These are phyloP conservation scores for Podila epigama DNA, from an alignment of 192 early-diverging fungal species.

Conservation along the genomic window DNA sequence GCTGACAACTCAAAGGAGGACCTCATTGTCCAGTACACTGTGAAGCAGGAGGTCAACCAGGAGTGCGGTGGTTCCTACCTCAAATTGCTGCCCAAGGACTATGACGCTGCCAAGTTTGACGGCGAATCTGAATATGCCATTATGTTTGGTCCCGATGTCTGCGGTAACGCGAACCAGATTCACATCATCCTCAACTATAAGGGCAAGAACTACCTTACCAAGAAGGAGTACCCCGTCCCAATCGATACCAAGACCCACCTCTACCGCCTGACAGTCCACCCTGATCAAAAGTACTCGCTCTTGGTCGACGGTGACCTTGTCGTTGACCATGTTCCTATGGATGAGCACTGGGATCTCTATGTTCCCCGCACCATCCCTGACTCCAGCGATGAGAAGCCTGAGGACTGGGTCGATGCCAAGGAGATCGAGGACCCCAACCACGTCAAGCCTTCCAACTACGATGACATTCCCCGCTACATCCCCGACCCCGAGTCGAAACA, in stretches of 20 bases:
- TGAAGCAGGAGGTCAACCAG: conserved; percentile 88
- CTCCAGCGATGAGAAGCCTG: conserved; percentile 85
- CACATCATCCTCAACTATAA: conserved; percentile 95
- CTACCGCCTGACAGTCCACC: conserved; percentile 84
- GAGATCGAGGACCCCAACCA: conserved; percentile 78
- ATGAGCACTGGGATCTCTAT: conserved; percentile 74
- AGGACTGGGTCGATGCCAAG: conserved; percentile 85
- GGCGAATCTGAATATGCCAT: conserved; percentile 81
- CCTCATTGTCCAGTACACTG: conserved; percentile 86
- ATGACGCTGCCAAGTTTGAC: conserved; percentile 77
- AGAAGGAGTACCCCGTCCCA: conserved; percentile 68
- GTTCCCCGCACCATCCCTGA: conserved; percentile 71
- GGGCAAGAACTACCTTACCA: conserved; percentile 81
- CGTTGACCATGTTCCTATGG: conserved; percentile 81
- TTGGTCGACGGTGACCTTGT: conserved; percentile 78
- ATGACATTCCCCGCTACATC: conserved; percentile 78
- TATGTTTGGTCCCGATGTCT: conserved; percentile 90
- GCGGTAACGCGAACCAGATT: conserved; percentile 86
- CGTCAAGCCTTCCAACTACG: conserved; percentile 77
- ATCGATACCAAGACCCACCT: conserved; percentile 81
- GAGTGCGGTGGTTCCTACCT: conserved; percentile 77
- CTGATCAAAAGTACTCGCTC: conserved; percentile 79
- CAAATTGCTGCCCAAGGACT: conserved; percentile 70
- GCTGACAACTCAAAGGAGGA: conserved; percentile 84
- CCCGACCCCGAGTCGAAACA: conserved; percentile 79